These are phyloP conservation scores for Schizonepeta tenuifolia DNA, from an alignment of 257 asterid species.

Conservation along the genomic window DNA sequence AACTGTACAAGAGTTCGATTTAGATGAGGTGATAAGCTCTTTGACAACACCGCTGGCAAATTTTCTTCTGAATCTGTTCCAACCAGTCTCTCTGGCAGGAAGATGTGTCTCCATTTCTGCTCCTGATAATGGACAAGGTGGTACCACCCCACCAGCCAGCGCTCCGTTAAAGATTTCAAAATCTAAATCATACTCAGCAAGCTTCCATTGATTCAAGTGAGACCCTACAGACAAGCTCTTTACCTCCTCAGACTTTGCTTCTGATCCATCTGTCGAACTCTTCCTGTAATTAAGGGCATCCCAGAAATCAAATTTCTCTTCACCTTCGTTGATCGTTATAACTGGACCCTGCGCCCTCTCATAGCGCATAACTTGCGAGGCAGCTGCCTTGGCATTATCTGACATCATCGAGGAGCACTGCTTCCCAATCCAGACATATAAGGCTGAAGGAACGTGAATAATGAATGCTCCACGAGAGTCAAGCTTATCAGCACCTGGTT, in stretches of 20 bases:
- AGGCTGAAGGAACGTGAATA: conserved; percentile 71
- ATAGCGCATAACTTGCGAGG: conserved; percentile 75
- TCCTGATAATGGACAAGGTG: conserved; percentile 63
- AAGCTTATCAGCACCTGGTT: conserved; percentile 52
- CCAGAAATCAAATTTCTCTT: conserved; percentile 83
- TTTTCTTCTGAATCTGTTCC: conserved; percentile 73
- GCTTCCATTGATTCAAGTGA: conserved; percentile 45
- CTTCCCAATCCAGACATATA: conserved; percentile 84
- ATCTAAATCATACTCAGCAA: conserved; percentile 69
- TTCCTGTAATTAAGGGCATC: conserved; percentile 59
- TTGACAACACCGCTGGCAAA: conserved; percentile 52
- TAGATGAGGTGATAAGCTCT: conserved; percentile 54
- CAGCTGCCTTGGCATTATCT: conserved; percentile 74
- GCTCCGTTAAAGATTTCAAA: conserved; percentile 72
- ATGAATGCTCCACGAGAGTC: conserved; percentile 96
- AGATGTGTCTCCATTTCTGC: conserved; percentile 62
- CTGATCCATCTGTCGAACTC: conserved; percentile 39
- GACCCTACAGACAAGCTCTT: conserved; percentile 27
- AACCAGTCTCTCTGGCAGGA: conserved; percentile 72
- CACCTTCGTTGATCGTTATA: conserved; percentile 59
- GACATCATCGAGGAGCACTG: conserved; percentile 62
- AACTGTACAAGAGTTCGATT: conserved; percentile 33
- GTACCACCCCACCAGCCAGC: conserved; percentile 76
- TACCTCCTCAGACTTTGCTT: conserved; percentile 30
- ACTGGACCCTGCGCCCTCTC: conserved; percentile 78